Base-by-base conservation (phyloP, 129 eudicot genomes). In the Pseudognaphalium luteoalbum region DNA sequence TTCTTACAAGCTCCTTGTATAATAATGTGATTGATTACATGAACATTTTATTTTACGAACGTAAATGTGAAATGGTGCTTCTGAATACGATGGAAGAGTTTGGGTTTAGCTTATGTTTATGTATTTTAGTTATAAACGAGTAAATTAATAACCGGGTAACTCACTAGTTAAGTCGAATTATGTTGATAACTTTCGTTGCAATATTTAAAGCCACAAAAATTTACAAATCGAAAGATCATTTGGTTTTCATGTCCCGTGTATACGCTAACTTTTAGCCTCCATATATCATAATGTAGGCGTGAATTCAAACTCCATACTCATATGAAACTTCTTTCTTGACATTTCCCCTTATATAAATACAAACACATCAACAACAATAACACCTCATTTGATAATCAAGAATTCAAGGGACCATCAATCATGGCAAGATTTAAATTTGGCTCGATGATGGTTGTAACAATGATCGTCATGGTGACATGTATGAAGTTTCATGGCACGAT, bases 401-500 rank as follows among this genome's bases (percentile, higher is more conserved):
- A 25, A 61, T 14, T 60, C 32, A 14, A 17, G 20, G 59, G n/a
- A 61, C 20, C 7, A 42, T 65, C 5, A 63, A 63, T n/a, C 20
- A 71, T 71, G 76, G 63, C 70, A 17, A 12, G 8, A 29, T n/a
- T 22, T 19, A 42, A 8, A 3, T 51, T 78, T 16, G 52, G 35
- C 59, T 15, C 78, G 51, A 25, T 78, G 25, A 32, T 74, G 63
- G 52, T n/a, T n/a, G n/a, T 71, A 9, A 61, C 66, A 50, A 20
- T 29, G 17, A 57, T 50, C 4, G 32, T 74, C 39, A 76, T 71
- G 66, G 44, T 79, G 21, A 82, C 75, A 35, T 72, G 75, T 37
- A 32, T 77, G 60, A 75, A 50, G 37, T 35, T 84, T 4, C 73
- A 70, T 9, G 70, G 60, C 70, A 51, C 88, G 14, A 9, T 14